Conservation (phyloP, 2,329 filamentous ascomycete genomes). For the Cladobotryum protrusum region DNA sequence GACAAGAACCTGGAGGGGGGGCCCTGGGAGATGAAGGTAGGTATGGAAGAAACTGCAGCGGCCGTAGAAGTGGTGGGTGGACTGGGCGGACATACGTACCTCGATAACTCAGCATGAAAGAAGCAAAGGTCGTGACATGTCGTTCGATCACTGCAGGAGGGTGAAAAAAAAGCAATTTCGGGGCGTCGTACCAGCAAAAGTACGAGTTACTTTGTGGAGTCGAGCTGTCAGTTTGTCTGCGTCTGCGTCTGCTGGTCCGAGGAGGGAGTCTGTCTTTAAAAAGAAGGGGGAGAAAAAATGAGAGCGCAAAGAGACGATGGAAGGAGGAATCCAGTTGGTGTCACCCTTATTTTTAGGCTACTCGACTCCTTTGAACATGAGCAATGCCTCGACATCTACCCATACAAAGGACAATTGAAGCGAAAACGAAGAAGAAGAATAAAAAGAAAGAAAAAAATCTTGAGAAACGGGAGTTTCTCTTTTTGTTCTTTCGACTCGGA, state of each 20-base stretch:
- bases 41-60: background rate
- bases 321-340: no score
- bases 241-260: background rate
- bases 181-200: background rate
- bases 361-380: no score
- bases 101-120: background rate
- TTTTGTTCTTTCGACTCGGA: no score
- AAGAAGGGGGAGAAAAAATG: background rate
- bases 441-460: no score
- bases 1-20: background rate
- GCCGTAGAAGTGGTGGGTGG: background rate
- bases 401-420: no score
- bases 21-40: constrained; percentile 1
- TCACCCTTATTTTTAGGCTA: no score
- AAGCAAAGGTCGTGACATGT: constrained; percentile 7
- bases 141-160: background rate
- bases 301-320: no score
- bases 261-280: no score
- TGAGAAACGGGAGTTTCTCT: no score
- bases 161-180: background rate
- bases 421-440: no score
- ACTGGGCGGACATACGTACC: background rate
- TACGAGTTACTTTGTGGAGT: no score
- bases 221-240: background rate
- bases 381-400: no score